phyloP scores from a whole-genome alignment of 2,329 filamentous ascomycete genomes.

The Laburnicola sp. region DNA sequence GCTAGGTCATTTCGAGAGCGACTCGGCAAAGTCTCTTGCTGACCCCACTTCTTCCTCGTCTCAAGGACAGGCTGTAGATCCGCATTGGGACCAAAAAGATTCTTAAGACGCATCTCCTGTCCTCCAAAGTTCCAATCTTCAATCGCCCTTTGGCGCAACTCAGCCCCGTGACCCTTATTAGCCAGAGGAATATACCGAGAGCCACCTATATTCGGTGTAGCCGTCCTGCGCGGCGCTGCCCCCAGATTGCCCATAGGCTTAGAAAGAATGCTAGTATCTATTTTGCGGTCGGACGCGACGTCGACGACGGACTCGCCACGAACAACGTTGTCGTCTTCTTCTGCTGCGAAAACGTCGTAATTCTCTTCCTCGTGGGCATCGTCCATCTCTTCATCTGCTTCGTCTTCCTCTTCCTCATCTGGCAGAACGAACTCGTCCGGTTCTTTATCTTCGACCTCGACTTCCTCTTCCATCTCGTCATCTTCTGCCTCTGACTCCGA shows the following conservation, averaged over 20 bases:
- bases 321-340: conserved; percentile 16
- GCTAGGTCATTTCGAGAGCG: conserved; percentile 43
- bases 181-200: conserved; percentile 1
- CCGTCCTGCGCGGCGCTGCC: not conserved
- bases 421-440: conserved; percentile 28
- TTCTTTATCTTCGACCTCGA: conserved; percentile 23
- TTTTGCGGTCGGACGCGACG: conserved; percentile 11
- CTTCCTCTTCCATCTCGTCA: conserved; percentile 26
- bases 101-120: conserved; percentile 48
- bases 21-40: conserved; percentile 56
- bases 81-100: conserved; percentile 56
- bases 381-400: conserved; percentile 28
- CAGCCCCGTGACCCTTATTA: not conserved
- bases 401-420: conserved; percentile 28
- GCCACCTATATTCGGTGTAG: not conserved
- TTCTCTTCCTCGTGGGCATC: conserved; percentile 41
- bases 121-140: conserved; percentile 38
- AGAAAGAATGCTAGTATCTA: not conserved
- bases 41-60: conserved; percentile 56
- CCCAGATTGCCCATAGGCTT: not conserved
- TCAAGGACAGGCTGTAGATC: conserved; percentile 55
- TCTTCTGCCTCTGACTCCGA: not conserved
- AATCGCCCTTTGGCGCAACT: conserved; percentile 31
- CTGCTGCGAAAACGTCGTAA: conserved; percentile 30
- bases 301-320: conserved; percentile 16